Evolutionary conservation across 371 early-diverging fungal genomes (phyloP), one percentile per base, ranked within the genome.

Genomic region (Fennellomyces sp.): DNA sequence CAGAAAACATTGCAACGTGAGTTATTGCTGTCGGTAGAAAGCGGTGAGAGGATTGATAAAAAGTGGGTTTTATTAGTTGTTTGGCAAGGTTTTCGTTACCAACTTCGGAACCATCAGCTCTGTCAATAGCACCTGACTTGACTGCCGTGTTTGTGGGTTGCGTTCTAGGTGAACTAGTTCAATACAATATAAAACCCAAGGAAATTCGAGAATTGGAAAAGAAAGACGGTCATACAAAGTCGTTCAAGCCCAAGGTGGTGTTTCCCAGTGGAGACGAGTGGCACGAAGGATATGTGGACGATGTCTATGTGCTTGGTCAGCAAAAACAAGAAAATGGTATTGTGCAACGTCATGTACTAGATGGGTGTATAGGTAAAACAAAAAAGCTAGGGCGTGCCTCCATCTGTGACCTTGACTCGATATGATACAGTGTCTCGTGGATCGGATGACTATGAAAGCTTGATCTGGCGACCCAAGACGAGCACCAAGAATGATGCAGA

Each of bases 281-380:
- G 84, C 86, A 86, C 63, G 82, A 77, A 35, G 83, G 83, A 1
- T 70, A 83, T 47, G 63, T 86, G 5, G 86, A 86, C 56, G 86
- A 83, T 60, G 66, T 86, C 12, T 63, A 56, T 49, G 65, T 75
- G 13, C 10, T 77, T 1, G 75, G 73, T 6, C 72, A 74, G 45
- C 64, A 69, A 25, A 4, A 26, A 28, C 58, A 60, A 7, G 36
- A 61, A 6, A 21, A 25, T 3, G 4, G n/a, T 4, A 39, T 5
- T 15, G 10, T n/a, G 4, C 17, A 45, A 45, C n/a, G 51, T 0
- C 33, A 62, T 36, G 25, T 23, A 51, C 33, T 70, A 19, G 65
- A 64, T 51, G 60, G 55, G 2, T 58, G 45, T 19, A 62, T 67
- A 17, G 63, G 68, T 68, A 60, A 59, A 41, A n/a, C n/a, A n/a